Conservation (phyloP, 2,329 filamentous ascomycete genomes). For the Stachybotrys chartarum region DNA sequence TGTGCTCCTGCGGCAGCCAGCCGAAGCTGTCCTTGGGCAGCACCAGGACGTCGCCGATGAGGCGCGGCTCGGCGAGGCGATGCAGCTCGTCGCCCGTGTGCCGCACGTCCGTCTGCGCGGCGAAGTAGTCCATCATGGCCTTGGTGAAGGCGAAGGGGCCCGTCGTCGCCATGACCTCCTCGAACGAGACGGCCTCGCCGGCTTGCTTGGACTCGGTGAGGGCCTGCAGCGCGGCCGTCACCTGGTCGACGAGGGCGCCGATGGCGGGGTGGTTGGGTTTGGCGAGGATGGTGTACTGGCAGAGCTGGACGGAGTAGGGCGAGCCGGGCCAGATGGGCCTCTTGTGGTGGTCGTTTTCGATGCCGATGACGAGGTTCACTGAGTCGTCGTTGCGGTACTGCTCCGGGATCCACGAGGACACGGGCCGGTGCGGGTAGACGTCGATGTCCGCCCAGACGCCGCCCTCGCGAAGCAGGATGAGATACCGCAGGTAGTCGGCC, state of each 20-base stretch:
- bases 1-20: slow-evolving; percentile 11
- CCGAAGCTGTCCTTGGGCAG: slow-evolving; percentile 21
- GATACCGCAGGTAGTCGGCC: slow-evolving; percentile 54
- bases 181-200: slow-evolving; percentile 11
- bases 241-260: slow-evolving; percentile 56
- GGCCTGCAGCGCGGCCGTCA: slow-evolving; percentile 34
- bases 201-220: slow-evolving; percentile 11
- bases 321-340: slow-evolving; percentile 44
- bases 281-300: slow-evolving; percentile 68
- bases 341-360: slow-evolving; percentile 53
- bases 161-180: slow-evolving; percentile 22
- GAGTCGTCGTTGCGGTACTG: slow-evolving; percentile 31
- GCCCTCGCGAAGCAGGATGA: slow-evolving; percentile 58
- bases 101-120: slow-evolving; percentile 12
- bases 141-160: slow-evolving; percentile 23
- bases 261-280: slow-evolving; percentile 66
- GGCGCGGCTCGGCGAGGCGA: slow-evolving; percentile 15
- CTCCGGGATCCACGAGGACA: slow-evolving; percentile 57
- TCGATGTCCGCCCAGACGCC: slow-evolving; percentile 68
- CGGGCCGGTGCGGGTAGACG: slow-evolving; percentile 56
- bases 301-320: slow-evolving; percentile 65
- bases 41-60: slow-evolving; percentile 25
- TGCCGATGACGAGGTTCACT: slow-evolving; percentile 63
- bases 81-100: slow-evolving; percentile 22
- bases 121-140: slow-evolving; percentile 21